Evolutionary conservation across 176 grass and related monocot genomes (phyloP), one percentile per base, ranked within the genome.

Genomic region (Carex scoparia): DNA sequence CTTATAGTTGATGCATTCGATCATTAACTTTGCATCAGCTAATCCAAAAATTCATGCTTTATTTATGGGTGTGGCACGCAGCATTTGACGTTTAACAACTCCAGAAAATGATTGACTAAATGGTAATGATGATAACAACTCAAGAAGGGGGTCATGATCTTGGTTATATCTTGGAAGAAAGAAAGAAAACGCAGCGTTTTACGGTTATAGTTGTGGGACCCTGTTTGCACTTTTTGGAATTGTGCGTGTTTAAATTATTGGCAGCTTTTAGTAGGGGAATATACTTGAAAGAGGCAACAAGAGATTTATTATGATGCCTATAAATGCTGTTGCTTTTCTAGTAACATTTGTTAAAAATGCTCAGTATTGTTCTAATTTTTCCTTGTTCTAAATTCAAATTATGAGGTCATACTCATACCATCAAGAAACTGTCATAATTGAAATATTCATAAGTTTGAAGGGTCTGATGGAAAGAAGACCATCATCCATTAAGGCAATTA

Each of bases 101-200:
- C 27, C 53, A 79, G 51, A 79, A 78, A 79, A 58, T 79, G 74
- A 78, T 56, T 57, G 28, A 57, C 57, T 56, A 15, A 57, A 58
- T 79, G 12, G 14, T 57, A 79, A 79, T 18, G 61, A 63, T 63
- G 49, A 27, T 57, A 56, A 78, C 27, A 56, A 49, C 23, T 48
- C 72, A 15, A 32, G 10, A 6, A 23, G 44, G 44, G 44, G 6
- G 5, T 62, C n/a, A 62, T 19, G 10, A n/a, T 63, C 61, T 63
- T 63, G 7, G n/a, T 63, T 63, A 63, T 40, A 72, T 72, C 56
- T 3, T 77, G 27, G 49, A 56, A 56, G 12, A 56, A 73, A 73
- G 49, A 48, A 55, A 15, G 11, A 14, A 32, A 32, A 55, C 49
- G 73, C 10, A 12, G 31, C 1, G 46, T 77, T 77, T 77, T 77